Percentiles rank a stretch among this genome's conserved stretches.
Evolutionary conservation across 2,329 filamentous ascomycete species (phyloP).

Genomic region (Apiospora phragmitis): DNA sequence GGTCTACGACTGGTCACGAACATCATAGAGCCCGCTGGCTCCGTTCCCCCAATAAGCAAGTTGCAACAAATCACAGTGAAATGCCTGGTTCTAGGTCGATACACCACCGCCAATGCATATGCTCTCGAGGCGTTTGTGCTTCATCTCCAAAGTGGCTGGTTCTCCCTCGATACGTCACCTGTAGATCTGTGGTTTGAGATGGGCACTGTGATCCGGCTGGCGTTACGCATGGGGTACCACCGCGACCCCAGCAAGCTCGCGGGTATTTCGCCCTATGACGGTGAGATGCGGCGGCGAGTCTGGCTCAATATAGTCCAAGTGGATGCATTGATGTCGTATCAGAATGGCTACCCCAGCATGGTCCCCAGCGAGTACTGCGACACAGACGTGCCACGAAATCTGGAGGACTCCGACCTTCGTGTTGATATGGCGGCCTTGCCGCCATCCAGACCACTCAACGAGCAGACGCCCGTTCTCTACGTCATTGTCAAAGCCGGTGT

Average conservation of each 20-base stretch:
- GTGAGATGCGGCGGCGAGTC: slow-evolving; percentile 42
- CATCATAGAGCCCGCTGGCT: background rate
- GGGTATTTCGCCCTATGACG: slow-evolving; percentile 36
- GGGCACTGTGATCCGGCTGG: slow-evolving; percentile 38
- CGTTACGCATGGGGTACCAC: slow-evolving; percentile 44
- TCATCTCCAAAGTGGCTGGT: slow-evolving; percentile 29
- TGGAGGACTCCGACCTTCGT: slow-evolving; percentile 40
- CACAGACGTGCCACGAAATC: slow-evolving; percentile 37
- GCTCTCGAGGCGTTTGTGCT: slow-evolving; percentile 40
- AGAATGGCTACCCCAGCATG: slow-evolving; percentile 50
- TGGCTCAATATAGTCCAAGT: slow-evolving; percentile 42
- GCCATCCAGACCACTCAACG: background rate
- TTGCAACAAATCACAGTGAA: slow-evolving; percentile 23
- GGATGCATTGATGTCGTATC: slow-evolving; percentile 46
- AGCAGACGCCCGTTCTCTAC: background rate
- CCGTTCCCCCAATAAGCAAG: slow-evolving; percentile 16
- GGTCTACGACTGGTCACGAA: slow-evolving; percentile 14
- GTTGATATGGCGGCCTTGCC: slow-evolving; percentile 33
- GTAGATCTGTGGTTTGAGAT: slow-evolving; percentile 41
- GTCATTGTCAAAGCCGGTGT: background rate
- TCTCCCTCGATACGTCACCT: slow-evolving; percentile 26
- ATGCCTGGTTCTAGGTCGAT: slow-evolving; percentile 28
- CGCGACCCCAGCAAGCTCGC: slow-evolving; percentile 37
- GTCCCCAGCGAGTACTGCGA: slow-evolving; percentile 38
- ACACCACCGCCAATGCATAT: slow-evolving; percentile 36